phyloP scores from a whole-genome alignment of 257 asterid species.

The Lycium barbarum region DNA sequence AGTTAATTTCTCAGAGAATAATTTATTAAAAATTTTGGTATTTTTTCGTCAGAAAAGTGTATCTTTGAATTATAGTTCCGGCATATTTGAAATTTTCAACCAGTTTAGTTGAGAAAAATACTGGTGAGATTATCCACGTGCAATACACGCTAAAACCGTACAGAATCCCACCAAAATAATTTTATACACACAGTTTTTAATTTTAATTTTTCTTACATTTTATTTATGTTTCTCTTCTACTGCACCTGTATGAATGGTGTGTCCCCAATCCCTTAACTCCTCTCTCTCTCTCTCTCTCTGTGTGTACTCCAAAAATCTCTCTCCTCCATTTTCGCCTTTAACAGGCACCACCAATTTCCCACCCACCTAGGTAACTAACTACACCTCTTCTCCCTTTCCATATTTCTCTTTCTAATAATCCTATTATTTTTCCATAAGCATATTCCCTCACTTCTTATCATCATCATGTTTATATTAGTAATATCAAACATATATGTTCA shows the following conservation, averaged over 20 bases:
- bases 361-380: not conserved
- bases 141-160: slow-evolving; percentile 8
- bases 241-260: slow-evolving; percentile 3
- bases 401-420: not conserved
- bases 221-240: not conserved
- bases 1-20: too few species aligned
- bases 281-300: not conserved
- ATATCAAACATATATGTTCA: not conserved
- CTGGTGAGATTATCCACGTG: slow-evolving; percentile 18
- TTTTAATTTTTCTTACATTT: not conserved
- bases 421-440: slow-evolving; percentile 19
- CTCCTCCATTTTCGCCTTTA: slow-evolving; percentile 27
- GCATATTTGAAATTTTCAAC: too few species aligned
- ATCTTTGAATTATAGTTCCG: too few species aligned
- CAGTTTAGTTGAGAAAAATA: not conserved
- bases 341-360: slow-evolving; percentile 11
- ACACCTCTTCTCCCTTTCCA: not conserved
- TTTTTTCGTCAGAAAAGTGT: too few species aligned
- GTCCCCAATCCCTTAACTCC: not conserved
- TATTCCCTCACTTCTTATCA: not conserved
- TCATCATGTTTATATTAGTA: slow-evolving; percentile 3
- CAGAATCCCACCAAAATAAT: not conserved
- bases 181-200: not conserved
- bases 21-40: too few species aligned
- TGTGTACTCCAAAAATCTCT: not conserved